These are phyloP conservation scores for Iris macrosiphon DNA, from an alignment of 106 monocot genomes.

Conservation along the genomic window DNA sequence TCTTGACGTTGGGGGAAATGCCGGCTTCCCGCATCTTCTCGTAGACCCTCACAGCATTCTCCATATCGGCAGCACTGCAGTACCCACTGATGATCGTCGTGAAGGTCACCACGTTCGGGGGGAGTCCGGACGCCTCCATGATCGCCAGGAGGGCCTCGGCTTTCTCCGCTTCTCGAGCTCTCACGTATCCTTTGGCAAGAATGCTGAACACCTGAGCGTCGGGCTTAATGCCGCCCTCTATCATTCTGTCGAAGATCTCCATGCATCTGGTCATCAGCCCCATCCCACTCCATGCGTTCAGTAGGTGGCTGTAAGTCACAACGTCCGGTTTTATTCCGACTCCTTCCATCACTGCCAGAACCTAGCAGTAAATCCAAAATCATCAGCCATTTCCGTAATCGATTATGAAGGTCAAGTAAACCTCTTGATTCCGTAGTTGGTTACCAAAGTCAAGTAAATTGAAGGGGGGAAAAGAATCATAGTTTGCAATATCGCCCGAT, in stretches of 20 bases:
- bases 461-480: no score
- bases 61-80: conserved; percentile 80
- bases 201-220: conserved; percentile 82
- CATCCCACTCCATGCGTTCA: conserved; percentile 71
- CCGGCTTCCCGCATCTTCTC: conserved; percentile 48
- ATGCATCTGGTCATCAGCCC: conserved; percentile 69
- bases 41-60: conserved; percentile 61
- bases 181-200: conserved; percentile 83
- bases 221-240: conserved; percentile 50
- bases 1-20: conserved; percentile 63
- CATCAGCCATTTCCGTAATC: conserved; percentile 1
- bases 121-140: conserved; percentile 46
- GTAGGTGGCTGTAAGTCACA: conserved; percentile 82
- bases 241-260: conserved; percentile 65
- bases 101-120: conserved; percentile 78
- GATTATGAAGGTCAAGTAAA: no score
- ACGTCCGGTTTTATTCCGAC: conserved; percentile 68
- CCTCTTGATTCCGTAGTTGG: no score
- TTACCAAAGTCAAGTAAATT: no score
- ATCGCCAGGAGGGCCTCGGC: conserved; percentile 58
- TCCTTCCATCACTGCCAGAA: conserved; percentile 59
- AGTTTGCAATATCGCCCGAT: no score
- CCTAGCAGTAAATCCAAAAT: conserved; percentile 21
- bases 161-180: conserved; percentile 64
- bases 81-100: conserved; percentile 90